phyloP scores from a whole-genome alignment of 2,329 filamentous ascomycete species.

The Talaromyces piceae region DNA sequence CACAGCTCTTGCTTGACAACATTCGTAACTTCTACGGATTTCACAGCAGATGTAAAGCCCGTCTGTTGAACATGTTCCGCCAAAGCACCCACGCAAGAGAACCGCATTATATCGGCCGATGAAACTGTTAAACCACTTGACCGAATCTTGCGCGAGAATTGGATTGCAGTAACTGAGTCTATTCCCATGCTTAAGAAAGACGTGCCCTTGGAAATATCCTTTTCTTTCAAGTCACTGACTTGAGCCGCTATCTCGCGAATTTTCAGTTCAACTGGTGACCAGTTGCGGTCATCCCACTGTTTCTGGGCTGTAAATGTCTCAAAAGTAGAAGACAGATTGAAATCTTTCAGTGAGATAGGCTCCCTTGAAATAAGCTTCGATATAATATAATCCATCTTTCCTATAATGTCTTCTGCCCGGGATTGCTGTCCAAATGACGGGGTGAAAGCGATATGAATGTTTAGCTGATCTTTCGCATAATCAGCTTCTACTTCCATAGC shows the following conservation, averaged over 20 bases:
- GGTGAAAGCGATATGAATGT: constrained; percentile 21
- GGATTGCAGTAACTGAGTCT: constrained; percentile 27
- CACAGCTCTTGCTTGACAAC: constrained; percentile 2
- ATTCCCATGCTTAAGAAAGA: constrained; percentile 28
- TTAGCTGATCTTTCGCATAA: constrained; percentile 15
- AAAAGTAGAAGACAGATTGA: constrained; percentile 13
- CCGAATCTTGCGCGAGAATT: constrained; percentile 25
- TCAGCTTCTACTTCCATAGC: constrained; percentile 29
- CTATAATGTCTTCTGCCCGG: constrained; percentile 20
- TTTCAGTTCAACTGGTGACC: constrained; percentile 17
- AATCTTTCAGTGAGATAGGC: constrained; percentile 17
- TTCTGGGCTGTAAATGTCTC: neutral
- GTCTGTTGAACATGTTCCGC: constrained; percentile 15
- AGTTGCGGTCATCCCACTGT: constrained; percentile 16
- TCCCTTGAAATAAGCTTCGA: constrained; percentile 21
- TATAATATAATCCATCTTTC: constrained; percentile 26
- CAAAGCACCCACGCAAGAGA: constrained; percentile 23
- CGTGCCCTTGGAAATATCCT: constrained; percentile 21
- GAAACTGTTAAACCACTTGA: constrained; percentile 21
- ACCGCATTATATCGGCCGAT: constrained; percentile 29
- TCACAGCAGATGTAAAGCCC: neutral
- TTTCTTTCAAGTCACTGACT: constrained; percentile 18
- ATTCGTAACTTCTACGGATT: neutral
- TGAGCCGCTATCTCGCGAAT: constrained; percentile 18
- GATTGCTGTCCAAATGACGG: constrained; percentile 18